These are phyloP conservation scores for Saccharomycodes ludwigii DNA, from an alignment of 805 yeast species.

Conservation along the genomic window DNA sequence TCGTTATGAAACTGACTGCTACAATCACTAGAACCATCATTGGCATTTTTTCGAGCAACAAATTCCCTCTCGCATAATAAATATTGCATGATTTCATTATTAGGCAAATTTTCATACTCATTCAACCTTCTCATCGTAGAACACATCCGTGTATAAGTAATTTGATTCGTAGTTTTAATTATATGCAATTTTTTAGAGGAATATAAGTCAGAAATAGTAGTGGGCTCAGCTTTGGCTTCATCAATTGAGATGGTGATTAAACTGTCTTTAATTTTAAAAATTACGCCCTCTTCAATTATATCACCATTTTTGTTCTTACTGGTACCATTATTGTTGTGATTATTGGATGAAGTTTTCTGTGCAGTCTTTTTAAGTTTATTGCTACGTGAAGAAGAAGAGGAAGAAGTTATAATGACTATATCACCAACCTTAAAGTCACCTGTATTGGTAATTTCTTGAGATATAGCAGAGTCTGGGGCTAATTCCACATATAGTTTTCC, in stretches of 20 bases:
- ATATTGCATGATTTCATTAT: conserved; percentile 30
- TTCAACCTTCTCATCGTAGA: conserved; percentile 56
- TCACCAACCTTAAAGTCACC: conserved; percentile 65
- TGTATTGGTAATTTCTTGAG: conserved; percentile 22
- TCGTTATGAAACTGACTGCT: conserved; percentile 10
- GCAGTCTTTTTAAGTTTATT: conserved; percentile 17
- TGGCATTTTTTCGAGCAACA: conserved; percentile 3
- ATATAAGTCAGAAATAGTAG: conserved; percentile 33
- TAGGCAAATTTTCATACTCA: conserved; percentile 29
- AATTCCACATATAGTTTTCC: conserved; percentile 51
- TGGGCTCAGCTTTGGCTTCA: conserved; percentile 40
- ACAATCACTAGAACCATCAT: background rate
- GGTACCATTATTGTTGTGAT: conserved; percentile 9
- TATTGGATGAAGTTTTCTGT: conserved; percentile 12
- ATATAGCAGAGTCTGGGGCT: conserved; percentile 35
- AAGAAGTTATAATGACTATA: conserved; percentile 46
- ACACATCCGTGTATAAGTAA: conserved; percentile 69
- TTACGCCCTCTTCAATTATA: conserved; percentile 46
- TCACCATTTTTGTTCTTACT: conserved; percentile 14
- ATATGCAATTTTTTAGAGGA: conserved; percentile 13
- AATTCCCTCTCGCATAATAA: conserved; percentile 29
- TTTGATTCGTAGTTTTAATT: conserved; percentile 43
- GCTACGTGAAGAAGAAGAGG: conserved; percentile 11
- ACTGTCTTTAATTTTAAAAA: conserved; percentile 38
- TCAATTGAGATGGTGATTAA: conserved; percentile 49